These are phyloP conservation scores for Escovopsis sp. DNA, from an alignment of 2,329 filamentous ascomycete genomes.

Conservation along the genomic window DNA sequence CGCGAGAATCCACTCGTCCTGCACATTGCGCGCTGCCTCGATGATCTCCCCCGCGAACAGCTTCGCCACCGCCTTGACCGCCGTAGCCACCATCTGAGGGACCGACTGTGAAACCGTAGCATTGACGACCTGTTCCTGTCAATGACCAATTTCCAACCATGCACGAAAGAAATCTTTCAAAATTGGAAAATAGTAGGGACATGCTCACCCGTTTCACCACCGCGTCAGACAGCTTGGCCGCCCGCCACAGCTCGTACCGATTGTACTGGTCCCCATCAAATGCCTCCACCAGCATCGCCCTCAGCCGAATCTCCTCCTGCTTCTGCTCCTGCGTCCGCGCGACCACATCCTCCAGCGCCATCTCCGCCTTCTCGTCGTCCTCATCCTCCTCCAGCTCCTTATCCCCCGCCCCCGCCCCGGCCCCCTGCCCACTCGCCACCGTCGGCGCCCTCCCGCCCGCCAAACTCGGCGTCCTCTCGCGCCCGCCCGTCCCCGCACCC, in stretches of 20 bases:
- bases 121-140: conserved; percentile 46
- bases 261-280: conserved; percentile 53
- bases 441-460: conserved; percentile 26
- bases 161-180: background rate
- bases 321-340: conserved; percentile 52
- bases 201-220: conserved; percentile 49
- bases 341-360: conserved; percentile 41
- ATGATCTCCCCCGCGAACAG: conserved; percentile 64
- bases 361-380: conserved; percentile 40
- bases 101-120: conserved; percentile 69
- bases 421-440: conserved; percentile 28
- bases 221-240: conserved; percentile 50
- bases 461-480: conserved; percentile 31
- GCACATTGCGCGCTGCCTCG: conserved; percentile 53
- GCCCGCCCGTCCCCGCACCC: conserved; percentile 26
- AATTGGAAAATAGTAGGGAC: background rate
- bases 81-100: conserved; percentile 54
- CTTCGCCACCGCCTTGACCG: conserved; percentile 63
- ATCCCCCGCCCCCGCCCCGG: conserved; percentile 29
- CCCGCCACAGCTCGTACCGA: conserved; percentile 56
- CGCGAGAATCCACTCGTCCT: conserved; percentile 52
- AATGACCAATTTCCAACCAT: background rate
- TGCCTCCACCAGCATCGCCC: conserved; percentile 46
- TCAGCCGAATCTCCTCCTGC: conserved; percentile 40
- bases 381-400: conserved; percentile 38